Evolutionary conservation across 2,329 filamentous ascomycete genomes (phyloP).

Genomic region (Sarocladium kiliense): DNA sequence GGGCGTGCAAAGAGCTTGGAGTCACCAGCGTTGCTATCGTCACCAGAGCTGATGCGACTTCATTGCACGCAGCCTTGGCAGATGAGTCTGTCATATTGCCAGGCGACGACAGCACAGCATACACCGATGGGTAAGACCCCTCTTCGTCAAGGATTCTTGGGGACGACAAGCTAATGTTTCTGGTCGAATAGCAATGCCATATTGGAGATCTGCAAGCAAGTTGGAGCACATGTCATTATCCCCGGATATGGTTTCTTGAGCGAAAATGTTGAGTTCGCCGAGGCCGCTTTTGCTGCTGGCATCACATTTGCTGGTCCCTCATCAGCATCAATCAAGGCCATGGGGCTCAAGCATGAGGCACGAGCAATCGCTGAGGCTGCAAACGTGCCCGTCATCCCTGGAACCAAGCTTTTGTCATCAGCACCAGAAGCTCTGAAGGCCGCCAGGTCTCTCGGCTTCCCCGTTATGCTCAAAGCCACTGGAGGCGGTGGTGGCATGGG

Average conservation of each 20-base stretch:
- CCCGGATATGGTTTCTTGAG: constrained; percentile 62
- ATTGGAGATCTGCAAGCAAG: constrained; percentile 30
- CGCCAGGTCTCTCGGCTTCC: constrained; percentile 29
- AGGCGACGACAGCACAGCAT: constrained; percentile 27
- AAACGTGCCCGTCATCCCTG: constrained; percentile 33
- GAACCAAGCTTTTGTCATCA: constrained; percentile 17
- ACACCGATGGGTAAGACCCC: constrained; percentile 25
- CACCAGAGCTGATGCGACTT: constrained; percentile 48
- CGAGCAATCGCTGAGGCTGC: constrained; percentile 46
- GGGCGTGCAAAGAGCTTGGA: constrained; percentile 35
- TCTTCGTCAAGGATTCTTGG: constrained; percentile 4
- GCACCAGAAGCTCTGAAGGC: constrained; percentile 49
- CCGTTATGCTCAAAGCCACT: constrained; percentile 53
- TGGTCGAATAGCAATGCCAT: constrained; percentile 14
- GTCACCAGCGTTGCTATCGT: constrained; percentile 54
- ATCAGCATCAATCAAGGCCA: constrained; percentile 44
- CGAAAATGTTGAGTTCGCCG: constrained; percentile 57
- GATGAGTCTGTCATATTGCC: constrained; percentile 46
- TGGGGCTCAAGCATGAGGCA: constrained; percentile 56
- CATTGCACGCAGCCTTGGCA: constrained; percentile 47
- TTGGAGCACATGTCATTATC: constrained; percentile 49
- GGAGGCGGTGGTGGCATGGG: constrained; percentile 63
- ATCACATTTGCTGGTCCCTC: constrained; percentile 55
- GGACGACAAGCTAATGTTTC: neutral
- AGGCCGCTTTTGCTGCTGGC: constrained; percentile 43